Conservation (phyloP, 371 early-diverging fungal species). For the Mucor velutinosus region DNA sequence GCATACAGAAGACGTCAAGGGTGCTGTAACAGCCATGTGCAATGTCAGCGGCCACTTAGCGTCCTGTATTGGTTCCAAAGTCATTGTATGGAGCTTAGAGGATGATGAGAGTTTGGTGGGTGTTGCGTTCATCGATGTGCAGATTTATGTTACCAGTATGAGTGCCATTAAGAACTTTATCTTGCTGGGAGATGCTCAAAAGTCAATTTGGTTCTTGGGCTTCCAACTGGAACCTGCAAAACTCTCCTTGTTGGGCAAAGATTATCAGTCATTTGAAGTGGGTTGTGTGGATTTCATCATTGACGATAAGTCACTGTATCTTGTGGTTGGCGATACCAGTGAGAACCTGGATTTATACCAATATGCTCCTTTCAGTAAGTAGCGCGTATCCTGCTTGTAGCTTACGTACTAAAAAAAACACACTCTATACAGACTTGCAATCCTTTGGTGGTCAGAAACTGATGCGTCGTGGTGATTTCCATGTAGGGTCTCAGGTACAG, state of each 20-base stretch:
- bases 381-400: too few relatives aligned
- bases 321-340: constrained; percentile 83
- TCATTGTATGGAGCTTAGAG: constrained; percentile 89
- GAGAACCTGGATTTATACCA: constrained; percentile 82
- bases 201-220: constrained; percentile 92
- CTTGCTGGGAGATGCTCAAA: constrained; percentile 90
- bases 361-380: constrained; percentile 88
- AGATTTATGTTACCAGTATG: constrained; percentile 87
- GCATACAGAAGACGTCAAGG: constrained; percentile 88
- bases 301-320: constrained; percentile 70
- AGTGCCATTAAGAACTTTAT: constrained; percentile 89
- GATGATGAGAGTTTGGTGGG: constrained; percentile 89
- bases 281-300: constrained; percentile 76
- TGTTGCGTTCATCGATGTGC: constrained; percentile 96
- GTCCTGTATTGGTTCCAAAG: constrained; percentile 91
- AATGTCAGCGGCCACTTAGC: constrained; percentile 87
- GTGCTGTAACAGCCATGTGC: constrained; percentile 92
- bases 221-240: constrained; percentile 97
- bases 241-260: constrained; percentile 88
- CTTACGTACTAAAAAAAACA: not conserved
- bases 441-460: constrained; percentile 90
- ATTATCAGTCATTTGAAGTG: constrained; percentile 78
- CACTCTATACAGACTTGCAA: constrained; percentile 66
- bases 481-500: constrained; percentile 76
- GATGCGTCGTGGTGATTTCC: constrained; percentile 88